Conservation (phyloP, 1,284 basidiomycete genomes). For the Cutaneotrichosporon spelunceum region DNA sequence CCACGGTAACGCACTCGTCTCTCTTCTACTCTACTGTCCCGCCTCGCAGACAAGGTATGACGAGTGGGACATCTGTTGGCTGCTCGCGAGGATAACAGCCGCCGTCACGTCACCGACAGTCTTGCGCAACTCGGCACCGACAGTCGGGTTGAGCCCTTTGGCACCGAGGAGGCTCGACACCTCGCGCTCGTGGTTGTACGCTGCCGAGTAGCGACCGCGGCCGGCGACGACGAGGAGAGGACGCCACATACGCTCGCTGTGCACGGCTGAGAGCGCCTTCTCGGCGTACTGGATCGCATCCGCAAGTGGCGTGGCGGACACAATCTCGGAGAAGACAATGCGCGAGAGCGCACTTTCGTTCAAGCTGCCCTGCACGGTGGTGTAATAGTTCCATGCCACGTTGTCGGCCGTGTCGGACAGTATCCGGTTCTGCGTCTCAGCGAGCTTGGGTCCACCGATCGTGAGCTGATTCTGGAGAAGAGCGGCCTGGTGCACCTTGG, state of each 20-base stretch:
- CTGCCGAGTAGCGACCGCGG: conserved; percentile 64
- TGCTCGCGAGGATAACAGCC: conserved; percentile 63
- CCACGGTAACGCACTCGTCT: background rate
- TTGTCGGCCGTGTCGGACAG: conserved; percentile 53
- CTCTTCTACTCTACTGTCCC: conserved; percentile 34
- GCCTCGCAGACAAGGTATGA: conserved; percentile 71
- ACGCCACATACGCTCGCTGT: conserved; percentile 56
- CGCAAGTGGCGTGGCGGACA: conserved; percentile 42
- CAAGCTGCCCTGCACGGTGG: conserved; percentile 23
- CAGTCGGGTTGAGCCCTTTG: conserved; percentile 54
- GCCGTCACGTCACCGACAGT: conserved; percentile 78
- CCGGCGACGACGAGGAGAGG: conserved; percentile 64
- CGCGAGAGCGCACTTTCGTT: conserved; percentile 28
- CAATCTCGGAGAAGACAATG: conserved; percentile 36
- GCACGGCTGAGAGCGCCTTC: conserved; percentile 53
- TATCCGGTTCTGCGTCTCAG: conserved; percentile 33
- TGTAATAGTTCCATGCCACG: conserved; percentile 49
- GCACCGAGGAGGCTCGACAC: conserved; percentile 63
- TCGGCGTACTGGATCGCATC: conserved; percentile 59
- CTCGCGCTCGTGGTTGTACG: conserved; percentile 60
- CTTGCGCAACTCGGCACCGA: conserved; percentile 66
- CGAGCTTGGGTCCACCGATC: conserved; percentile 33
- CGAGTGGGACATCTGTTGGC: conserved; percentile 52
- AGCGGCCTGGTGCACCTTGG: conserved; percentile 45
- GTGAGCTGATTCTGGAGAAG: conserved; percentile 46